A percentile compares a stretch with the other conserved stretches of the same genome.
Conservation (phyloP, 2,329 filamentous ascomycete species). For the Penicillium sp. region DNA sequence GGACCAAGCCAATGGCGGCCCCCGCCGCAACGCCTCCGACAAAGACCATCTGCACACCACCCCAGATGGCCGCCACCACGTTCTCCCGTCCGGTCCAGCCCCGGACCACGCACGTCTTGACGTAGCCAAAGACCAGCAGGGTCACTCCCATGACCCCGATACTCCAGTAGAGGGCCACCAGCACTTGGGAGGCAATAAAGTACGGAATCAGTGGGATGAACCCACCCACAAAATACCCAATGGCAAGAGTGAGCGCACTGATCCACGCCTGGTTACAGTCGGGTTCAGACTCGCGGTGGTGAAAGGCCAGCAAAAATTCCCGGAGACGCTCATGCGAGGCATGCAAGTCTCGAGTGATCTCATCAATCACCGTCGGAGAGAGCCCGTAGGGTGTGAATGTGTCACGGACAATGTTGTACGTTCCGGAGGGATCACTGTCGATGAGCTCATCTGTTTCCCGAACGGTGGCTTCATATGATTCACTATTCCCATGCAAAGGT, state of each 20-base stretch:
- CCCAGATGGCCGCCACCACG: slow-evolving; percentile 50
- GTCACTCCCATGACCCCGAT: slow-evolving; percentile 40
- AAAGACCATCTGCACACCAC: slow-evolving; percentile 58
- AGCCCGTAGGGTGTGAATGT: slow-evolving; percentile 41
- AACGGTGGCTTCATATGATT: slow-evolving; percentile 43
- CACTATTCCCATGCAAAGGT: slow-evolving; percentile 19
- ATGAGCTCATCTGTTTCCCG: slow-evolving; percentile 40
- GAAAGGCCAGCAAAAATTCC: slow-evolving; percentile 45
- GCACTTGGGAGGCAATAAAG: slow-evolving; percentile 49
- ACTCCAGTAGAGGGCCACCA: slow-evolving; percentile 46
- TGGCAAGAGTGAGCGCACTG: slow-evolving; percentile 60
- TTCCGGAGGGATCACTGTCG: slow-evolving; percentile 31
- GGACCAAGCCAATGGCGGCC: slow-evolving; percentile 59
- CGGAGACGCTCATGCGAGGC: slow-evolving; percentile 36
- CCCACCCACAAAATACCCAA: slow-evolving; percentile 65
- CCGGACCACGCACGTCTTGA: slow-evolving; percentile 43
- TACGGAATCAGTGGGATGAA: slow-evolving; percentile 67
- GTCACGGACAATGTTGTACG: slow-evolving; percentile 34
- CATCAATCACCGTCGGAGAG: slow-evolving; percentile 29
- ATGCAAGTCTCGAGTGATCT: slow-evolving; percentile 34
- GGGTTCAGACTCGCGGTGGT: slow-evolving; percentile 42
- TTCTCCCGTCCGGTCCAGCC: slow-evolving; percentile 43
- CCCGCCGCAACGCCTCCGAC: slow-evolving; percentile 61
- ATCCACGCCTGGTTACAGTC: slow-evolving; percentile 43
- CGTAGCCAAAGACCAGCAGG: slow-evolving; percentile 38